Evolutionary conservation across 441 rosid species (phyloP).

Genomic region (Populus tomentosa): DNA sequence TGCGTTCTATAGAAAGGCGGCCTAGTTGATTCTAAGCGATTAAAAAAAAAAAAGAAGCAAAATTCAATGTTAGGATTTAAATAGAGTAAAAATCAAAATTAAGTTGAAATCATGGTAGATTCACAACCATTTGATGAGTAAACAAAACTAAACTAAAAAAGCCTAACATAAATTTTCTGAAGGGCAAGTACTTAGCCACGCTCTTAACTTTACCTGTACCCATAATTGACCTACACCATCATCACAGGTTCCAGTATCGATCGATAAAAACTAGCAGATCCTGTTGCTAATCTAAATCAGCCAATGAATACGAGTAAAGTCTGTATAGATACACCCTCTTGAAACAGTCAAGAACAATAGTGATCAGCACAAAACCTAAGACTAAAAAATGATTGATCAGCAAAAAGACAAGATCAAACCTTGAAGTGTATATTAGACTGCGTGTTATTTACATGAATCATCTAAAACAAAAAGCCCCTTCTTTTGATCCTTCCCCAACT

Average conservation of each 20-base stretch:
- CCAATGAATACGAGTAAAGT: not conserved
- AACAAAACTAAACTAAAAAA: not conserved
- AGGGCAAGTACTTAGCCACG: not conserved
- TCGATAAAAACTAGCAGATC: not conserved
- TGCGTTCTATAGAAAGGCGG: not conserved
- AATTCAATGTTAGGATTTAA: not conserved
- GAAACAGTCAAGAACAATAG: not conserved
- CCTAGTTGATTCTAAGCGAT: not conserved
- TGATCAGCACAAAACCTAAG: not conserved
- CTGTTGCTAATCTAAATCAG: not conserved
- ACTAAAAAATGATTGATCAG: not conserved
- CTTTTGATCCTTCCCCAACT: slow-evolving; percentile 4
- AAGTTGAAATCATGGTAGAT: not conserved
- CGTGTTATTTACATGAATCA: slow-evolving; percentile 21
- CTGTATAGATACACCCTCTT: not conserved
- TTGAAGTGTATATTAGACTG: not conserved
- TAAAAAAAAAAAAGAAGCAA: not conserved
- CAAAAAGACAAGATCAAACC: slow-evolving; percentile 4
- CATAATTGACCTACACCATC: not conserved
- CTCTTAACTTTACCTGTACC: not conserved
- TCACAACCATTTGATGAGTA: not conserved
- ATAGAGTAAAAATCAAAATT: not conserved
- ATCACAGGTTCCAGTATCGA: not conserved
- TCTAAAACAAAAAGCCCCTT: not conserved
- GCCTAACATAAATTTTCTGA: not conserved